Evolutionary conservation across 495 filamentous ascomycete genomes (phyloP), one percentile per base, ranked within the genome.

Genomic region (Podospora didyma): DNA sequence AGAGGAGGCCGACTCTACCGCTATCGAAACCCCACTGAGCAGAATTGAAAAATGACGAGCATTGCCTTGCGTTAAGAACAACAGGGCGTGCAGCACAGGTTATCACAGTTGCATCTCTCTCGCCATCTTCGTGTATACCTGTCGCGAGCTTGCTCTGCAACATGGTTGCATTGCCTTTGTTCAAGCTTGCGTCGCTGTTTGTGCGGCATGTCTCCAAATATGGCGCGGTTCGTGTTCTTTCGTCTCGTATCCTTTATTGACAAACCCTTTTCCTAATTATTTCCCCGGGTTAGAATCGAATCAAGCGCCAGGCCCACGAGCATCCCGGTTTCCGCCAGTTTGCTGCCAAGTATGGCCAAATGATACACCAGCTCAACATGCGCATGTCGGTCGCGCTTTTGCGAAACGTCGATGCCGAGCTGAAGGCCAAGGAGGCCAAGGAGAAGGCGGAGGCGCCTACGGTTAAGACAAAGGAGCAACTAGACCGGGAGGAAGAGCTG

Each of bases 261-360:
- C 51, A 37, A 21, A 21, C 11, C 14, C 26, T 41, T 41, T 37
- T 24, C 45, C n/a, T n/a, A n/a, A n/a, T n/a, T n/a, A n/a, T n/a
- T n/a, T n/a, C n/a, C n/a, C n/a, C n/a, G n/a, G n/a, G n/a, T n/a
- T 69, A 98, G 94, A 96, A 90, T 69, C 85, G 82, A 69, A 96
- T 99, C 74, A 97, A 96, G 73, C 80, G 79, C 22, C 92, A 97
- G 79, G 95, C 94, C 16, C 89, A 89, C 62, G 95, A 99, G 66
- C 95, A 97, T 75, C 89, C 92, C 46, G 78, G 85, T 17, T 99
- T 97, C 74, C 89, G 95, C 17, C 70, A 71, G 22, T 84, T 95
- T 68, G 95, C 94, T 17, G 79, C 80, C 17, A 68, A 60, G 46
- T 82, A 82, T 65, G 80, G 80, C 23, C 94, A 99, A 61, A 69